A percentile compares a stretch with the other conserved stretches of the same genome.
phyloP scores from a whole-genome alignment of 148 eudicot species.

The Selenicereus undatus region DNA sequence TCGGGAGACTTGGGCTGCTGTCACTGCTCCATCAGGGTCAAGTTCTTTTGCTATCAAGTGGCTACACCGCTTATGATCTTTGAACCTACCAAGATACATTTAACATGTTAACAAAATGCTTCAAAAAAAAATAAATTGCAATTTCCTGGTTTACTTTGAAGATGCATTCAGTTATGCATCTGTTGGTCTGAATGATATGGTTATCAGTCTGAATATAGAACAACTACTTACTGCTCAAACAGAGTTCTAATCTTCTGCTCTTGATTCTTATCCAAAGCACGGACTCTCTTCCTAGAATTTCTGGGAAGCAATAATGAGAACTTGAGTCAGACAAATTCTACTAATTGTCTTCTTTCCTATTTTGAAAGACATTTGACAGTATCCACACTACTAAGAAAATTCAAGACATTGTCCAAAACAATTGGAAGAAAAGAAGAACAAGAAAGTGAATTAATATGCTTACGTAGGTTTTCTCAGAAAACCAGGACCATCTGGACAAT shows the following conservation, averaged over 20 bases:
- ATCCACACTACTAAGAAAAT: not conserved
- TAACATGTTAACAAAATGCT: not conserved
- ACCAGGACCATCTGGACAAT: slow-evolving; percentile 31
- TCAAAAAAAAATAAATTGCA: not conserved
- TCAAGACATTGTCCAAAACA: not conserved
- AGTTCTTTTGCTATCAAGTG: slow-evolving; percentile 87
- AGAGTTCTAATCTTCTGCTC: slow-evolving; percentile 59
- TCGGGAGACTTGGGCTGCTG: slow-evolving; percentile 75
- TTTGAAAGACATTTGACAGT: not conserved
- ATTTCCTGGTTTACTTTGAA: not conserved
- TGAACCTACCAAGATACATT: slow-evolving; percentile 52
- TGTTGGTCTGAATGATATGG: not conserved
- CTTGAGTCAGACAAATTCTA: slow-evolving; percentile 8
- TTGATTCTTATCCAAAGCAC: slow-evolving; percentile 62
- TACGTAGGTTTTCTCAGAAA: slow-evolving; percentile 44
- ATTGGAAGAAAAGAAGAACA: no score
- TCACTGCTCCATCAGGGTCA: slow-evolving; percentile 54
- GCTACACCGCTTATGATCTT: slow-evolving; percentile 85
- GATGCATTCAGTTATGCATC: not conserved
- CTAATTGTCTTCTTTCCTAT: not conserved
- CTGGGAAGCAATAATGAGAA: slow-evolving; percentile 32
- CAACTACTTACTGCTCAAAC: slow-evolving; percentile 72
- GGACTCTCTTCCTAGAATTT: slow-evolving; percentile 68
- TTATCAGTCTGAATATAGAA: slow-evolving; percentile 5
- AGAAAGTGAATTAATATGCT: slow-evolving; percentile 17